These are phyloP conservation scores for Paramecium sonneborni DNA, from an alignment of 73 alveolate genomes.

Conservation along the genomic window DNA sequence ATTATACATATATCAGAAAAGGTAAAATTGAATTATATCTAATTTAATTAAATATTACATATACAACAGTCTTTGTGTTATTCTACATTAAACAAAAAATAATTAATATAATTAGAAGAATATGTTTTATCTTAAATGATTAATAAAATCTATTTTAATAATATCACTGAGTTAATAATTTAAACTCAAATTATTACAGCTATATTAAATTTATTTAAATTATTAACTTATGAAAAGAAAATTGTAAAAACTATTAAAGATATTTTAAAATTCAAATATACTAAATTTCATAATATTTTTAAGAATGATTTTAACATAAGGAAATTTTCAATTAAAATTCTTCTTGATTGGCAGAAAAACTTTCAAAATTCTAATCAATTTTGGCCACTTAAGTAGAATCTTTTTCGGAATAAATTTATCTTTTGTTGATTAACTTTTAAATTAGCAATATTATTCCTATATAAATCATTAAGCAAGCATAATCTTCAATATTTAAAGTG, in stretches of 20 bases:
- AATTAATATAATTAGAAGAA: no score
- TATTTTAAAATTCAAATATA: no score
- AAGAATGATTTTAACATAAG: background rate
- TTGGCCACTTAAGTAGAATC: background rate
- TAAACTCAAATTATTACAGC: no score
- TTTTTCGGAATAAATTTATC: background rate
- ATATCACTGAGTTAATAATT: no score
- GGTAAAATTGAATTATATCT: no score
- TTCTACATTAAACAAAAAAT: background rate
- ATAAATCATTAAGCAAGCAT: slow-evolving; percentile 68
- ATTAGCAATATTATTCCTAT: slow-evolving; percentile 72
- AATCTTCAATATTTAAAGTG: slow-evolving; percentile 68
- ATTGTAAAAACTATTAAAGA: no score
- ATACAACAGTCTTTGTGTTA: background rate
- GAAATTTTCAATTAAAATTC: background rate
- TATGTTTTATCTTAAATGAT: no score
- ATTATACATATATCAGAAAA: background rate
- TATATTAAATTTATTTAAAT: background rate
- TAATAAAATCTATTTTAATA: no score
- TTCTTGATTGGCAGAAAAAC: background rate
- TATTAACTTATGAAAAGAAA: background rate
- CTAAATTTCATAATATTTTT: no score
- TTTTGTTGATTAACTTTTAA: background rate
- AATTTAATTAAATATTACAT: no score
- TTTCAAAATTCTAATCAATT: background rate